Percentiles rank a stretch among this genome's conserved stretches.
Evolutionary conservation across 2,329 filamentous ascomycete species (phyloP).

Genomic region (Drechslerella stenobrocha): DNA sequence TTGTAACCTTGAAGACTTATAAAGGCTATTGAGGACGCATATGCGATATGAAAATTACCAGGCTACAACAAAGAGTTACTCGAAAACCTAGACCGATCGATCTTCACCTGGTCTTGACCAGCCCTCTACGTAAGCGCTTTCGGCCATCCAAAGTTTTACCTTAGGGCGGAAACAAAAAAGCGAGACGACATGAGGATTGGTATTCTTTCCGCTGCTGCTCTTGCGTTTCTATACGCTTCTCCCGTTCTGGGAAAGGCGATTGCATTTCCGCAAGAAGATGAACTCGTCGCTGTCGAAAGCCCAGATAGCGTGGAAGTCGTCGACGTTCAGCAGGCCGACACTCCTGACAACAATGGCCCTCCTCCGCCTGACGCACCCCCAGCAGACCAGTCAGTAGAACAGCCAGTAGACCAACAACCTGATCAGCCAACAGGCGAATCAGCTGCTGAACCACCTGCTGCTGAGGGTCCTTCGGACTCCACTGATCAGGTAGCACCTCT

Average conservation of each 20-base stretch:
- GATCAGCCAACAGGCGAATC: neutral
- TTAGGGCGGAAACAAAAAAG: neutral
- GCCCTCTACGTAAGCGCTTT: no score
- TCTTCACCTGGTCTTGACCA: no score
- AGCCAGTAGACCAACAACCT: neutral
- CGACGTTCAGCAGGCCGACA: neutral
- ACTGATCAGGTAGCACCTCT: no score
- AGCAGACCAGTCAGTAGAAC: neutral
- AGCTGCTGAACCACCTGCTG: no score
- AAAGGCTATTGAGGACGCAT: no score
- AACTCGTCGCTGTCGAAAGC: neutral
- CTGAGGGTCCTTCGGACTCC: no score
- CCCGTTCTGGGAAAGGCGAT: constrained; percentile 22
- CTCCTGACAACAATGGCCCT: neutral
- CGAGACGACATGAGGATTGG: constrained; percentile 12
- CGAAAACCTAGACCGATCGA: no score
- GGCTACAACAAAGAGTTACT: no score
- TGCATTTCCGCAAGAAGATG: constrained; percentile 23
- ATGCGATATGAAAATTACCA: no score
- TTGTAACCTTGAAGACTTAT: neutral
- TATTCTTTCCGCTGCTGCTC: constrained; percentile 8
- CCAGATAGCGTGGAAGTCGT: constrained; percentile 3
- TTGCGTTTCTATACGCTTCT: constrained; percentile 29
- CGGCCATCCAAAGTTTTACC: neutral
- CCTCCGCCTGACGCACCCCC: no score